These are phyloP conservation scores for Cystofilobasidium bisporidii DNA, from an alignment of 768 basidiomycete species.

Conservation along the genomic window DNA sequence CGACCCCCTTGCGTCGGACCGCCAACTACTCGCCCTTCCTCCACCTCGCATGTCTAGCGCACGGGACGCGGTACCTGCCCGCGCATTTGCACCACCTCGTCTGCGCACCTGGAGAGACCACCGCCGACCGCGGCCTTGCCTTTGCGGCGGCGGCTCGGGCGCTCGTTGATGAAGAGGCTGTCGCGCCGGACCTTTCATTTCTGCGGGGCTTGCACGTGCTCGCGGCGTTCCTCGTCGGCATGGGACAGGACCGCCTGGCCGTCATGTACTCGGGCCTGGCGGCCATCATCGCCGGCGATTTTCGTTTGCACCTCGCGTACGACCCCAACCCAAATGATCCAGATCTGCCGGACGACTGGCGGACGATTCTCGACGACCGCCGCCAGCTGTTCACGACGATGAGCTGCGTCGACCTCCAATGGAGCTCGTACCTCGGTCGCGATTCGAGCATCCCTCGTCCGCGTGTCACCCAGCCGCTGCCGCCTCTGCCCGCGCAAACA, in stretches of 20 bases:
- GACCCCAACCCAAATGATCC: background rate
- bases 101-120: background rate
- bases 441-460: background rate
- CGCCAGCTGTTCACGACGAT: background rate
- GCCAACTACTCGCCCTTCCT: background rate
- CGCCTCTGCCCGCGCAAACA: background rate
- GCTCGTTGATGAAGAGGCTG: background rate
- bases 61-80: background rate
- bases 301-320: background rate
- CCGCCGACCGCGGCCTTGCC: background rate
- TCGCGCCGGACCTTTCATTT: background rate
- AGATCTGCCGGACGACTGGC: background rate
- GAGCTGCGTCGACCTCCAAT: background rate
- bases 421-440: background rate
- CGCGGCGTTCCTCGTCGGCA: background rate
- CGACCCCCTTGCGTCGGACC: background rate
- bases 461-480: background rate
- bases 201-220: background rate
- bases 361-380: background rate
- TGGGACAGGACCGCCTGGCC: conserved; percentile 6
- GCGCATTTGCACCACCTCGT: background rate
- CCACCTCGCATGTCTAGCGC: background rate
- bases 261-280: conserved; percentile 1
- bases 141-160: background rate
- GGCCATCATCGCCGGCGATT: background rate